phyloP scores from a whole-genome alignment of 192 early-diverging fungal genomes.

The Jimgerdemannia flammicorona region DNA sequence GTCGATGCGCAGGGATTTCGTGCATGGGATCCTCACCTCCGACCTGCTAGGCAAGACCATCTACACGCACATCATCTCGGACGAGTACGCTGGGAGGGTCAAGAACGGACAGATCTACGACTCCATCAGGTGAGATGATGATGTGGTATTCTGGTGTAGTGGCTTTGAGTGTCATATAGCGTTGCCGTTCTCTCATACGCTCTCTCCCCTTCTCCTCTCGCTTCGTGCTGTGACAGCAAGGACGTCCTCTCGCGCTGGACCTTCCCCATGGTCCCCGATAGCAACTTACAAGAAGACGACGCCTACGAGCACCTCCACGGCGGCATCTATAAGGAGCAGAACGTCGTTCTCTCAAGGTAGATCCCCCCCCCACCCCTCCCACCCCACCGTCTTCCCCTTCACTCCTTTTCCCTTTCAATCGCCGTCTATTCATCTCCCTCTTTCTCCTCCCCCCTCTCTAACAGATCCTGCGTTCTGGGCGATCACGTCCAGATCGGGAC shows the following conservation, averaged over 20 bases:
- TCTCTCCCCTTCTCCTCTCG: background rate
- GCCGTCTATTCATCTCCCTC: no score
- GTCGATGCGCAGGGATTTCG: slow-evolving; percentile 84
- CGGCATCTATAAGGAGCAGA: slow-evolving; percentile 80
- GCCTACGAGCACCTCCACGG: slow-evolving; percentile 73
- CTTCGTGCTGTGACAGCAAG: slow-evolving; percentile 37
- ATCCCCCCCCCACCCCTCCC: no score
- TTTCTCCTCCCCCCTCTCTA: background rate
- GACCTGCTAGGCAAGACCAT: slow-evolving; percentile 86
- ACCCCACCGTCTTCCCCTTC: no score
- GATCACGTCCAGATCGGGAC: slow-evolving; percentile 83
- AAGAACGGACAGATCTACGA: slow-evolving; percentile 71
- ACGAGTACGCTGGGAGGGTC: slow-evolving; percentile 64
- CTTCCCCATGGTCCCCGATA: slow-evolving; percentile 94
- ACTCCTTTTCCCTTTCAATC: no score
- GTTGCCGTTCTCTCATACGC: no score
- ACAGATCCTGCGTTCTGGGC: slow-evolving; percentile 58
- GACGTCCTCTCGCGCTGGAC: slow-evolving; percentile 90
- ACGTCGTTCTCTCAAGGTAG: slow-evolving; percentile 69
- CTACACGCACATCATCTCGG: slow-evolving; percentile 72
- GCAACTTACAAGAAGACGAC: slow-evolving; percentile 64
- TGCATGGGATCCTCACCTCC: slow-evolving; percentile 84
- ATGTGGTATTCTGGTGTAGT: background rate
- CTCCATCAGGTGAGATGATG: slow-evolving; percentile 55
- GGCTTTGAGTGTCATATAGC: background rate